Evolutionary conservation across 305 asterid species (phyloP).

Genomic region (Fraxinus platypoda): DNA sequence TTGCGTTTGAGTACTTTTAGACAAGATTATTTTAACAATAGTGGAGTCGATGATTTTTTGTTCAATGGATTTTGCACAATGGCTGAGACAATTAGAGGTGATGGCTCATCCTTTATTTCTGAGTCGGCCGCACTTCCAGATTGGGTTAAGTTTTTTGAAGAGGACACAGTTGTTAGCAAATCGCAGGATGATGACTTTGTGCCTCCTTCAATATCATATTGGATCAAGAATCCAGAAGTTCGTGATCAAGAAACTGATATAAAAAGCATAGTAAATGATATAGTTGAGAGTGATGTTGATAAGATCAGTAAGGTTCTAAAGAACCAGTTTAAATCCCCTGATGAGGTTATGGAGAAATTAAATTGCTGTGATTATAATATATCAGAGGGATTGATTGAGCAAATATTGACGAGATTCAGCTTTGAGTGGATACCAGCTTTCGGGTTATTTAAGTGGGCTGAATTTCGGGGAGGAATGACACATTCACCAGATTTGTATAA

Average conservation of each 20-base stretch:
- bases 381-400: slow-evolving; percentile 57
- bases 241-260: slow-evolving; percentile 36
- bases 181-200: slow-evolving; percentile 64
- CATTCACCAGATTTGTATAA: slow-evolving; percentile 59
- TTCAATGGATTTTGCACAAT: slow-evolving; percentile 42
- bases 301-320: slow-evolving; percentile 54
- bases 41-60: slow-evolving; percentile 25
- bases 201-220: slow-evolving; percentile 69
- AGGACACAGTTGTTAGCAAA: slow-evolving; percentile 18
- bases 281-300: slow-evolving; percentile 57
- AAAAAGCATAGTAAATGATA: slow-evolving; percentile 30
- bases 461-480: slow-evolving; percentile 29
- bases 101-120: slow-evolving; percentile 19
- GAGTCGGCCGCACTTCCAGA: slow-evolving; percentile 83
- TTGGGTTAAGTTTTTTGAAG: slow-evolving; percentile 56
- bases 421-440: slow-evolving; percentile 65
- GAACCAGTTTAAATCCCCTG: slow-evolving; percentile 46
- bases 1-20: slow-evolving; percentile 14
- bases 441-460: slow-evolving; percentile 85
- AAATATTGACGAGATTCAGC: slow-evolving; percentile 67
- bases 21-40: slow-evolving; percentile 23
- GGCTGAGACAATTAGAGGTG: slow-evolving; percentile 32
- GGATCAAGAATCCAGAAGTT: slow-evolving; percentile 57
- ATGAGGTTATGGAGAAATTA: slow-evolving; percentile 49
- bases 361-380: slow-evolving; percentile 44